phyloP scores from a whole-genome alignment of 1,284 basidiomycete species.

The Sanghuangporus sanghuang region DNA sequence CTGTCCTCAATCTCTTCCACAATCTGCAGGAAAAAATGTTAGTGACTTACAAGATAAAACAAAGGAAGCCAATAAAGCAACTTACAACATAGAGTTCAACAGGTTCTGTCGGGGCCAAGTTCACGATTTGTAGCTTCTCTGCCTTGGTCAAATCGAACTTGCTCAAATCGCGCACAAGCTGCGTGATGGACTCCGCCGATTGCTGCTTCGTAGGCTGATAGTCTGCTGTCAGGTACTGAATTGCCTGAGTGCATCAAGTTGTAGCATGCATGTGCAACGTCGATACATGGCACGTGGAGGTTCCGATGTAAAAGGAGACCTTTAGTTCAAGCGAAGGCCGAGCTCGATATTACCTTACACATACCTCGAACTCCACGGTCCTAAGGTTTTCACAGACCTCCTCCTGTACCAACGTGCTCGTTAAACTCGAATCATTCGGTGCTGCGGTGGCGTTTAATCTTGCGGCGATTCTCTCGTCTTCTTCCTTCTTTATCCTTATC shows the following conservation, averaged over 20 bases:
- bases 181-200: constrained; percentile 56
- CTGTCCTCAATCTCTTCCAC: constrained; percentile 88
- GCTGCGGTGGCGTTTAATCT: constrained; percentile 22
- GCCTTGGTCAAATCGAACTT: constrained; percentile 79
- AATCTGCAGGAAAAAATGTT: constrained; percentile 46
- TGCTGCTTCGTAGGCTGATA: constrained; percentile 69
- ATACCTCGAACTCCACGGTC: constrained; percentile 85
- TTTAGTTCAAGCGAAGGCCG: neutral
- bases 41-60: constrained; percentile 5
- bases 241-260: constrained; percentile 46
- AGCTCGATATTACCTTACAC: constrained; percentile 21
- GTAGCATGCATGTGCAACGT: neutral
- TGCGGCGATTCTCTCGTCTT: constrained; percentile 36
- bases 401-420: constrained; percentile 25
- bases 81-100: constrained; percentile 89
- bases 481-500: constrained; percentile 66
- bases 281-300: constrained; percentile 7
- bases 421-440: constrained; percentile 24
- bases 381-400: constrained; percentile 76
- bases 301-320: neutral
- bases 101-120: constrained; percentile 75
- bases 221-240: constrained; percentile 74
- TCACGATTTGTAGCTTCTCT: constrained; percentile 88
- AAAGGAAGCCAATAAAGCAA: constrained; percentile 19
- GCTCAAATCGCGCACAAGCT: constrained; percentile 63